Evolutionary conservation across 176 grass and related monocot species (phyloP).

Genomic region (Zizania latifolia): DNA sequence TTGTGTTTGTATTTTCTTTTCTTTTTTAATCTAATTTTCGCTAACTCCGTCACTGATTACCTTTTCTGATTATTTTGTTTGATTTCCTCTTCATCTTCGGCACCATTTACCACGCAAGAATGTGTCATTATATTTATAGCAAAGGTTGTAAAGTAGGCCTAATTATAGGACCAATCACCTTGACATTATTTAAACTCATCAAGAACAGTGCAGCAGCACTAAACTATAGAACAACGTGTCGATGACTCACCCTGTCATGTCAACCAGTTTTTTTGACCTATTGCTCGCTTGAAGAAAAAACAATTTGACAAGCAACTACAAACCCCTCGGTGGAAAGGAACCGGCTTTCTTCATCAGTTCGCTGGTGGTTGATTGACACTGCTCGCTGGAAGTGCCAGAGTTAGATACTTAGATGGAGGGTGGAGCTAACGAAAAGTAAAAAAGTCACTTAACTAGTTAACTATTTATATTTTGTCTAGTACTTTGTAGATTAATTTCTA

Average conservation of each 20-base stretch:
- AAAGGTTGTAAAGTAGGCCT: neutral
- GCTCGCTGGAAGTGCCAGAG: neutral
- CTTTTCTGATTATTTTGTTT: too few relatives aligned
- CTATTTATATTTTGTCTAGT: too few relatives aligned
- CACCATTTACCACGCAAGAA: neutral
- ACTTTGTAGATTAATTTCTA: too few relatives aligned
- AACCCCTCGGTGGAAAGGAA: neutral
- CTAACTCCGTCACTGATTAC: too few relatives aligned
- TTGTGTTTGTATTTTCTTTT: too few relatives aligned
- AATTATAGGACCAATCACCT: neutral
- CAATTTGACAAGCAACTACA: neutral
- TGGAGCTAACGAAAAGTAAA: too few relatives aligned
- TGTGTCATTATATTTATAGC: neutral
- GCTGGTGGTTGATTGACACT: neutral
- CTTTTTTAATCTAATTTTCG: too few relatives aligned
- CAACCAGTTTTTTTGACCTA: constrained; percentile 1
- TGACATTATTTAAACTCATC: neutral
- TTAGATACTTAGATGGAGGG: too few relatives aligned
- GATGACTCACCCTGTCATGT: neutral
- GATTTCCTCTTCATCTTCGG: neutral
- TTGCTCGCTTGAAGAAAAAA: neutral
- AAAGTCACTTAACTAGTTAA: too few relatives aligned
- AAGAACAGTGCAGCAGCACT: neutral
- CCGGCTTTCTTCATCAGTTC: neutral
- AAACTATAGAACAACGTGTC: neutral